Evolutionary conservation across 2,329 filamentous ascomycete genomes (phyloP), one percentile per base, ranked within the genome.

Genomic region (Diplodia scrobiculata): DNA sequence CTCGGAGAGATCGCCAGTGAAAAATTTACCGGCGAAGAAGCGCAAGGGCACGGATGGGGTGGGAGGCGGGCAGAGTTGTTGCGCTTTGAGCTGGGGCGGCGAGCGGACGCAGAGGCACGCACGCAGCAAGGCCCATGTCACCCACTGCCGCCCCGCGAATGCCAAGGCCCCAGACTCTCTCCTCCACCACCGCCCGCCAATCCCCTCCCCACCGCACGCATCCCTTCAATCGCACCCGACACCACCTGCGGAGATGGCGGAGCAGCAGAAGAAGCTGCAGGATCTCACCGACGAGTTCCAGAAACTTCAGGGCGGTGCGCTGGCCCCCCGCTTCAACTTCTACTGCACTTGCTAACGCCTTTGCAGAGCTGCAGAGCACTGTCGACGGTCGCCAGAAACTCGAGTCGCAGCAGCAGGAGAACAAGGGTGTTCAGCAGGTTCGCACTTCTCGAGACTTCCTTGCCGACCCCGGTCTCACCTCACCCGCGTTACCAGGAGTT

Each of bases 351-450:
- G n/a, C 21, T 63, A 50, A 50, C 69, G 59, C 62, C 32, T 66
- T 41, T 19, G 17, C 71, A 97, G 95, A 98, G 72, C 85, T 98
- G 65, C 90, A 92, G 77, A 85, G 83, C 51, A 82, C 87, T 19
- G 87, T 98, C 29, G 84, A 88, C 52, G 90, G 92, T 10, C 87
- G 93, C 69, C 93, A 99, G 80, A 96, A 91, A 79, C 87, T 99
- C 6, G 93, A 97, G 77, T 91, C 92, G 6, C 95, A 99, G 78
- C 91, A 91, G 77, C 91, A 97, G 75, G 95, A 99, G 78, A 99
- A 98, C 76, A 81, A 89, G 58, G 89, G 90, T 17, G 95, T 99
- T 10, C 88, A 96, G 77, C 90, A 91, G 80, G 91, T 91, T 71
- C 32, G 27, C 45, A 3, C 21, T 32, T 10, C 45, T 17, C 11